These are phyloP conservation scores for Porphyrellus sp. DNA, from an alignment of 1,284 basidiomycete genomes.

Conservation along the genomic window DNA sequence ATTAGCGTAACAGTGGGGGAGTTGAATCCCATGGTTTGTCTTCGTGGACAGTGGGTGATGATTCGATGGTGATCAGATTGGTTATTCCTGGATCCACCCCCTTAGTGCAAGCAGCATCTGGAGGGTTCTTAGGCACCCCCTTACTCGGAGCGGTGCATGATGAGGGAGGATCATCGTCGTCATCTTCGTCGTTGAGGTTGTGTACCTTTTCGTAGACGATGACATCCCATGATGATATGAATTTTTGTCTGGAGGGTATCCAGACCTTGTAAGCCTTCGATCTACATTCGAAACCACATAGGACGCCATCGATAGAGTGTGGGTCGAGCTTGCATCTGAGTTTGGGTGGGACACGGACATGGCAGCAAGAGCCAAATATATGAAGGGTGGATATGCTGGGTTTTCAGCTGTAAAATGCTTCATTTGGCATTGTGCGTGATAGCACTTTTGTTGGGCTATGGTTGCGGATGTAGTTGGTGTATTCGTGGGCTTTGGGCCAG, in stretches of 20 bases:
- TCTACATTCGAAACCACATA: background rate
- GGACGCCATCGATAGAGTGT: background rate
- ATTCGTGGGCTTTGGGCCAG: background rate
- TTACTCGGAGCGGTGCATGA: background rate
- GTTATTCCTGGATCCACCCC: background rate
- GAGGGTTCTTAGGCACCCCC: background rate
- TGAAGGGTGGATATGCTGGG: background rate
- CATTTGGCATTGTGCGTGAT: too few relatives aligned
- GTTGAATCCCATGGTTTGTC: background rate
- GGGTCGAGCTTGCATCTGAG: background rate
- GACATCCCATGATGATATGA: background rate
- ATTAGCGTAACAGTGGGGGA: too few relatives aligned
- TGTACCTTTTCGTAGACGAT: background rate
- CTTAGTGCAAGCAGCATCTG: background rate
- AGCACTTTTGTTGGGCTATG: too few relatives aligned
- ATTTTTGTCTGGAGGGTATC: background rate
- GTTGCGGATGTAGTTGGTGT: background rate
- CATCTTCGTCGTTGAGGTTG: too few relatives aligned
- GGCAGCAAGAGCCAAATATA: too few relatives aligned
- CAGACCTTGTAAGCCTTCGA: background rate
- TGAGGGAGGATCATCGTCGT: background rate
- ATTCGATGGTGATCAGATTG: constrained; percentile 1
- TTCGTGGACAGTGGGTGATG: too few relatives aligned
- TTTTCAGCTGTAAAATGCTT: too few relatives aligned
- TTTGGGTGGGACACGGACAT: background rate